Evolutionary conservation across 2,329 filamentous ascomycete genomes (phyloP).

Genomic region (Colletotrichum theobromicola): DNA sequence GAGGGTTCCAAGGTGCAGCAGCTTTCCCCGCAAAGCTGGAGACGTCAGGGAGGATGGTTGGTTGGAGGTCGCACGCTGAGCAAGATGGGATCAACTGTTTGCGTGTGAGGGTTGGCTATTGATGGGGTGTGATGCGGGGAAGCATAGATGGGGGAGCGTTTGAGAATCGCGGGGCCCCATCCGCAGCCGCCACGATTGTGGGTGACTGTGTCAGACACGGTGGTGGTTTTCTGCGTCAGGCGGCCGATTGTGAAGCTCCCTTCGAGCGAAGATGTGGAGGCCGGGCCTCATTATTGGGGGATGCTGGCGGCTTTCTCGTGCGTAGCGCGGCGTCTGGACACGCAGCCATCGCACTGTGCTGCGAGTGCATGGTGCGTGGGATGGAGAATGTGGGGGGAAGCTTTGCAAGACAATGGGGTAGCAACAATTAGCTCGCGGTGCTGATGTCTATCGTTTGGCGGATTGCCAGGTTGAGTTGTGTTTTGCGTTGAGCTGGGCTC

Average conservation of each 20-base stretch:
- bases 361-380: not conserved
- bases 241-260: conserved; percentile 7
- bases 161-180: conserved; percentile 16
- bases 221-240: conserved; percentile 1
- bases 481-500: not conserved
- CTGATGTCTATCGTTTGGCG: not conserved
- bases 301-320: not conserved
- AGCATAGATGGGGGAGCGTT: conserved; percentile 5
- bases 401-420: not conserved
- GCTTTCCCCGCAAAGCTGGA: conserved; percentile 6
- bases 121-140: conserved; percentile 5
- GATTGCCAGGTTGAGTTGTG: not conserved
- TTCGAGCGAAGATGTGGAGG: conserved; percentile 22
- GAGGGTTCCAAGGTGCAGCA: not conserved
- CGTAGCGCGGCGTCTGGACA: not conserved
- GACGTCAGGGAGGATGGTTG: not conserved
- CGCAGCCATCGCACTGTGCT: not conserved
- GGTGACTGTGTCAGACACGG: not conserved
- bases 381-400: not conserved
- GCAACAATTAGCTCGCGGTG: not conserved
- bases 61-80: not conserved
- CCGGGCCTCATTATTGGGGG: not conserved
- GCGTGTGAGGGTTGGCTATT: not conserved
- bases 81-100: not conserved
- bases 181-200: not conserved